phyloP scores from a whole-genome alignment of 225 moss, liverwort and hornwort species.

The Antitrichia curtipendula region DNA sequence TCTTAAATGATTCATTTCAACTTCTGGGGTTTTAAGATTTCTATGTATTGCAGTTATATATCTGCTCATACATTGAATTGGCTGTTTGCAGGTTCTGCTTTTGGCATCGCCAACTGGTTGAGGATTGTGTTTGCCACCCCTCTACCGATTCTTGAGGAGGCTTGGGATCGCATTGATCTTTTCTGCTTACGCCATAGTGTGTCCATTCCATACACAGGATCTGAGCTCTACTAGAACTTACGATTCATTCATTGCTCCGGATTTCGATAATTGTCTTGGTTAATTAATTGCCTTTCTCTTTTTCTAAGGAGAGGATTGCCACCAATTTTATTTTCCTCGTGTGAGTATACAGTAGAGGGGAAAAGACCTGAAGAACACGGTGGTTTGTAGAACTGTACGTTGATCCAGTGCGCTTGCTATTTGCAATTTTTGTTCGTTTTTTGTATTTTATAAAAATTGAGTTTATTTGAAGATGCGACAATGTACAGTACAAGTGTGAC shows the following conservation, averaged over 20 bases:
- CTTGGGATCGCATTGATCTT: slow-evolving; percentile 70
- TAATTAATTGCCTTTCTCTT: background rate
- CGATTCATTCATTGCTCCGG: background rate
- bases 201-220: background rate
- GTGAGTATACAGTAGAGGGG: background rate
- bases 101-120: slow-evolving; percentile 67
- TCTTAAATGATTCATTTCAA: background rate
- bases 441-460: background rate
- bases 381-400: background rate
- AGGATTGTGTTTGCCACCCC: slow-evolving; percentile 76
- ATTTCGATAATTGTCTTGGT: background rate
- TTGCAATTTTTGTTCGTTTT: background rate
- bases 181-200: slow-evolving; percentile 58
- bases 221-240: slow-evolving; percentile 9
- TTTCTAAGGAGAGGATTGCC: background rate
- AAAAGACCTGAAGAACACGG: background rate
- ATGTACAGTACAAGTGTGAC: background rate
- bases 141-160: slow-evolving; percentile 34
- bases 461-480: background rate
- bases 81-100: slow-evolving; percentile 40
- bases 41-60: background rate
- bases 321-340: background rate
- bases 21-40: background rate
- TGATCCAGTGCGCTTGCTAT: background rate
- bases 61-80: background rate